Percentiles rank a stretch among this genome's conserved stretches.
Evolutionary conservation across 164 flowering plant species (phyloP).

Genomic region (Buxus sempervirens): DNA sequence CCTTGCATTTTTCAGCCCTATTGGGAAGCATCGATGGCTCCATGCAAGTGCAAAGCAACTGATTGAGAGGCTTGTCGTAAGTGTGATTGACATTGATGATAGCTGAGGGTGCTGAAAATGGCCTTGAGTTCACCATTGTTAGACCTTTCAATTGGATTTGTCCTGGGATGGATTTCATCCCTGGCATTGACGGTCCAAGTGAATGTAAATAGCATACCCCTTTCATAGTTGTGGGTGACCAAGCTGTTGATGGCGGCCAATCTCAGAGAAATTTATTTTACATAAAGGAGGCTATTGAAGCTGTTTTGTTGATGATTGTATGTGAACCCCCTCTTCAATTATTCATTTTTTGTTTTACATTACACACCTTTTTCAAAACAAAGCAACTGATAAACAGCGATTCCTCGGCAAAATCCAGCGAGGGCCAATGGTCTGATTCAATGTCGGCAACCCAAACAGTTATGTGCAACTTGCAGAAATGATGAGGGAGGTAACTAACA

Average conservation of each 20-base stretch:
- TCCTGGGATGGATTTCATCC: constrained; percentile 88
- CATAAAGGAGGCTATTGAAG: constrained; percentile 74
- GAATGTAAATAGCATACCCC: constrained; percentile 54
- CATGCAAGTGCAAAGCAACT: constrained; percentile 94
- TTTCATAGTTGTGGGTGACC: background rate
- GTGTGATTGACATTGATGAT: constrained; percentile 5
- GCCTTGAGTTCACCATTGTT: constrained; percentile 70
- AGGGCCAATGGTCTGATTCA: constrained; percentile 88
- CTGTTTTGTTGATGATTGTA: constrained; percentile 66
- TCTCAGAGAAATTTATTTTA: constrained; percentile 65
- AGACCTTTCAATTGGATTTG: constrained; percentile 95
- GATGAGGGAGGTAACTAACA: constrained; percentile 67
- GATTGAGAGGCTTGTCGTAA: constrained; percentile 67
- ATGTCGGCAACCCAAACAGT: constrained; percentile 89
- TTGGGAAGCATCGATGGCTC: constrained; percentile 92
- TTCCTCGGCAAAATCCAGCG: constrained; percentile 71
- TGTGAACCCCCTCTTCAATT: constrained; percentile 8
- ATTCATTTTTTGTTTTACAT: constrained; percentile 1
- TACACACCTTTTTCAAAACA: background rate
- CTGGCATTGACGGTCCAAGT: constrained; percentile 90
- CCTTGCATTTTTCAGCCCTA: constrained; percentile 84
- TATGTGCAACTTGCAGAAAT: constrained; percentile 95
- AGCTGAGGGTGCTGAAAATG: constrained; percentile 87
- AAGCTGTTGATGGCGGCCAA: constrained; percentile 47
- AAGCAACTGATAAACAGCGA: background rate